phyloP scores from a whole-genome alignment of 257 asterid genomes.

The Penstemon newberryi region DNA sequence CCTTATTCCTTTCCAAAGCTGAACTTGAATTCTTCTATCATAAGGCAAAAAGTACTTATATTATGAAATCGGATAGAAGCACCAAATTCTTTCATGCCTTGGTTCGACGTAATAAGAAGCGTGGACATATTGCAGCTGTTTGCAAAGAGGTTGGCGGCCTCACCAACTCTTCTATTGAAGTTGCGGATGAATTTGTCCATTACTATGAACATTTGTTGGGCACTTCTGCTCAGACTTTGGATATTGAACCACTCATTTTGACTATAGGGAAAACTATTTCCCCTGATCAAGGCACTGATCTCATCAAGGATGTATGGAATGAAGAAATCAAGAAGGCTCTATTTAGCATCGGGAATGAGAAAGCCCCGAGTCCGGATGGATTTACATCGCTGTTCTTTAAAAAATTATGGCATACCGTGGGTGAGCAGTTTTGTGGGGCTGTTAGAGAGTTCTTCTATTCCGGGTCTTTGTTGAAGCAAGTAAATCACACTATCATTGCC shows the following conservation, averaged over 20 bases:
- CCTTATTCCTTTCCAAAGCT: too few species aligned
- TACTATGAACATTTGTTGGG: background rate
- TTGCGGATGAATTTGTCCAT: too few species aligned
- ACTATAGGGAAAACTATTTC: background rate
- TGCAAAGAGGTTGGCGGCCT: too few species aligned
- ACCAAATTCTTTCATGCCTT: too few species aligned
- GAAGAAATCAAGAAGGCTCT: background rate
- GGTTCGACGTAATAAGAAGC: too few species aligned
- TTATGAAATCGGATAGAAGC: too few species aligned
- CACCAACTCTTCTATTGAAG: too few species aligned
- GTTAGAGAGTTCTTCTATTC: background rate
- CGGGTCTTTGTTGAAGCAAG: background rate
- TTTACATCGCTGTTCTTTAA: background rate
- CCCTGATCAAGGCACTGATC: background rate
- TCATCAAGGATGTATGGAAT: background rate
- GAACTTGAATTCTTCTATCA: too few species aligned
- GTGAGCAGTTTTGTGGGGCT: background rate
- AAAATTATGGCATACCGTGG: background rate
- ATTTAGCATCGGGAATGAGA: background rate
- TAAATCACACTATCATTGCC: background rate
- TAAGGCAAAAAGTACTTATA: too few species aligned
- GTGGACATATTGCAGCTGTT: too few species aligned
- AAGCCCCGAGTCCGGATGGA: background rate
- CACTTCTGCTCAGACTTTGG: accelerated
- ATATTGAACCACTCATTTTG: background rate